Conservation (phyloP, 2,329 filamentous ascomycete species). For the Nakataea oryzae region DNA sequence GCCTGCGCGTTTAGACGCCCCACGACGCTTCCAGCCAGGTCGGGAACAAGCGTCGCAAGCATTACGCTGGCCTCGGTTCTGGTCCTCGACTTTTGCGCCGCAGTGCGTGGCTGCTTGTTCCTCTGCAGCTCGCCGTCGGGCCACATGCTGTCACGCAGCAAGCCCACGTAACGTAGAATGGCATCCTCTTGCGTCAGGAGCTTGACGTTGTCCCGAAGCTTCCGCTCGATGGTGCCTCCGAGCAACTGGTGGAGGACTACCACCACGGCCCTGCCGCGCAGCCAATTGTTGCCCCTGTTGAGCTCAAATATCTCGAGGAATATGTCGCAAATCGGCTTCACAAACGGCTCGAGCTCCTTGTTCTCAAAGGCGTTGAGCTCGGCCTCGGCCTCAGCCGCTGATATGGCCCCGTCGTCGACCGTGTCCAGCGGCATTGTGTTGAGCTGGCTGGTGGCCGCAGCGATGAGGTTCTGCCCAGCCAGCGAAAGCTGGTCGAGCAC, state of each 20-base stretch:
- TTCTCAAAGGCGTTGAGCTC: slow-evolving; percentile 90
- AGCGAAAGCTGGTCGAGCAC: slow-evolving; percentile 89
- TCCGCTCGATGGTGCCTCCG: slow-evolving; percentile 91
- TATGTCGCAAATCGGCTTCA: slow-evolving; percentile 96
- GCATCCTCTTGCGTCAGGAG: slow-evolving; percentile 67
- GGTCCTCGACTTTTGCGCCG: slow-evolving; percentile 66
- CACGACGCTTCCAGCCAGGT: slow-evolving; percentile 86
- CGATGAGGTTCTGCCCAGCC: slow-evolving; percentile 83
- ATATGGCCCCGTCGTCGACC: slow-evolving; percentile 1
- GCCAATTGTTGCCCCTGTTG: slow-evolving; percentile 93
- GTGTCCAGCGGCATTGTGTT: slow-evolving; percentile 37
- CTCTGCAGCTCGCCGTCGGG: slow-evolving; percentile 49
- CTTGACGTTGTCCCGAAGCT: slow-evolving; percentile 77
- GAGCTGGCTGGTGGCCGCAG: slow-evolving; percentile 59
- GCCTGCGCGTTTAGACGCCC: slow-evolving; percentile 84
- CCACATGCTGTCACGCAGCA: slow-evolving; percentile 74
- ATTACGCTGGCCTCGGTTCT: slow-evolving; percentile 81
- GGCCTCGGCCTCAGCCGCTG: slow-evolving; percentile 71
- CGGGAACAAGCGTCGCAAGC: slow-evolving; percentile 80
- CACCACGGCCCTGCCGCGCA: slow-evolving; percentile 88
- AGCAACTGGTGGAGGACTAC: slow-evolving; percentile 93
- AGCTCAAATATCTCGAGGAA: slow-evolving; percentile 94
- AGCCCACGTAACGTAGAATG: slow-evolving; percentile 62
- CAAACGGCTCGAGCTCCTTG: slow-evolving; percentile 83
- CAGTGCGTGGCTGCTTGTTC: slow-evolving; percentile 45